A percentile compares a stretch with the other conserved stretches of the same genome.
These are phyloP conservation scores for Geosmithia morbida DNA, from an alignment of 2,329 filamentous ascomycete species.

Conservation along the genomic window DNA sequence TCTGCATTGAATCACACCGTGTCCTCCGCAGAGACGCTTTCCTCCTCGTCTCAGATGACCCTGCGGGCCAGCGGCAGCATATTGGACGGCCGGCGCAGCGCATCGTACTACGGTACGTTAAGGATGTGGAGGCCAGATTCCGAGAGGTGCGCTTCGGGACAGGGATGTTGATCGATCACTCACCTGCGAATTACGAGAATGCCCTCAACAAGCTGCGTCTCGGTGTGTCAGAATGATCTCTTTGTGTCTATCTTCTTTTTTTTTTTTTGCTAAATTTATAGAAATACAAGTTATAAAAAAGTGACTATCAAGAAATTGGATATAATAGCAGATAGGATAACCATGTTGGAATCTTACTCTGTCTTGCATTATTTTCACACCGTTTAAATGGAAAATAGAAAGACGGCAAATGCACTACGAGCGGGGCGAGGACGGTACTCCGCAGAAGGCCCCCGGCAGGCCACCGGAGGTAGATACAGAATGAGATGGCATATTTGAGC, in stretches of 20 bases:
- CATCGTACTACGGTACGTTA: slow-evolving; percentile 55
- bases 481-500: not conserved
- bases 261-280: not conserved
- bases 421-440: not conserved
- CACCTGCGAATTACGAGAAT: slow-evolving; percentile 58
- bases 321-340: not conserved
- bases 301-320: not conserved
- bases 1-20: slow-evolving; percentile 52
- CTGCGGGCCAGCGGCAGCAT: slow-evolving; percentile 25
- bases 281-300: no score
- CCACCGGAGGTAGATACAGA: no score
- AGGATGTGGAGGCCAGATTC: slow-evolving; percentile 57
- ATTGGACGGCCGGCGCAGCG: slow-evolving; percentile 53
- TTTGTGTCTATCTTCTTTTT: no score
- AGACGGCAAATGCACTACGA: not conserved
- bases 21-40: slow-evolving; percentile 57
- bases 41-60: slow-evolving; percentile 12
- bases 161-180: slow-evolving; percentile 65
- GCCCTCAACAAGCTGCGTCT: slow-evolving; percentile 45
- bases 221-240: slow-evolving; percentile 23
- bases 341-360: not conserved
- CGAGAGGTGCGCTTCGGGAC: slow-evolving; percentile 56
- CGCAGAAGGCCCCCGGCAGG: not conserved
- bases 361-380: not conserved
- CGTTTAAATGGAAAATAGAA: not conserved